phyloP scores from a whole-genome alignment of 805 yeast species.

The Barnettozyma botsteinii region DNA sequence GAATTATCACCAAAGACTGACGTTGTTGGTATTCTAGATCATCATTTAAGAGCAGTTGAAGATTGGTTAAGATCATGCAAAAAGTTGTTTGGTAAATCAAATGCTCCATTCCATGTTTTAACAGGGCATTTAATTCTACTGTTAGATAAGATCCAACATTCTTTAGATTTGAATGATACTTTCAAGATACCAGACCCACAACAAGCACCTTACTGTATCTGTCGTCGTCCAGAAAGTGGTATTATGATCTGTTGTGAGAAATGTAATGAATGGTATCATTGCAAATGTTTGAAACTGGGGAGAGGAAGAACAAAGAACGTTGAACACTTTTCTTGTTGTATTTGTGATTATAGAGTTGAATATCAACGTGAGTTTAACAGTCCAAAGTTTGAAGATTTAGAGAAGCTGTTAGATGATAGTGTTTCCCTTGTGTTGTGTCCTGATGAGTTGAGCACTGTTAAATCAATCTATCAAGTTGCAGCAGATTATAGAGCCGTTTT shows the following conservation, averaged over 20 bases:
- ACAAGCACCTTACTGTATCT: conserved; percentile 45
- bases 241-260: conserved; percentile 66
- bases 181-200: conserved; percentile 14
- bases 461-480: conserved; percentile 16
- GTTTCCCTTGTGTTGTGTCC: conserved; percentile 27
- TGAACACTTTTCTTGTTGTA: conserved; percentile 44
- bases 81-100: conserved; percentile 30
- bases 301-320: conserved; percentile 26
- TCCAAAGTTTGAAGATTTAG: conserved; percentile 31
- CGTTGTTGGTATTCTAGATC: conserved; percentile 15
- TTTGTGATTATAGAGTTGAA: conserved; percentile 39
- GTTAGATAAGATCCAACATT: conserved; percentile 16
- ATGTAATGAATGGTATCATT: conserved; percentile 72
- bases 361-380: conserved; percentile 30
- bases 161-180: conserved; percentile 26
- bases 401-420: conserved; percentile 26
- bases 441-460: conserved; percentile 27
- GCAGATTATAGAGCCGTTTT: conserved; percentile 20
- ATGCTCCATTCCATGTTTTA: conserved; percentile 29
- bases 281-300: conserved; percentile 44
- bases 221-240: conserved; percentile 55
- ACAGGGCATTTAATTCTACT: conserved; percentile 23
- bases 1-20: conserved; percentile 6
- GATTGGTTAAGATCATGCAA: conserved; percentile 34
- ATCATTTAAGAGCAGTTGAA: conserved; percentile 25